Conservation (phyloP, 106 monocot genomes). For the Dendrobium chrysotoxum region DNA sequence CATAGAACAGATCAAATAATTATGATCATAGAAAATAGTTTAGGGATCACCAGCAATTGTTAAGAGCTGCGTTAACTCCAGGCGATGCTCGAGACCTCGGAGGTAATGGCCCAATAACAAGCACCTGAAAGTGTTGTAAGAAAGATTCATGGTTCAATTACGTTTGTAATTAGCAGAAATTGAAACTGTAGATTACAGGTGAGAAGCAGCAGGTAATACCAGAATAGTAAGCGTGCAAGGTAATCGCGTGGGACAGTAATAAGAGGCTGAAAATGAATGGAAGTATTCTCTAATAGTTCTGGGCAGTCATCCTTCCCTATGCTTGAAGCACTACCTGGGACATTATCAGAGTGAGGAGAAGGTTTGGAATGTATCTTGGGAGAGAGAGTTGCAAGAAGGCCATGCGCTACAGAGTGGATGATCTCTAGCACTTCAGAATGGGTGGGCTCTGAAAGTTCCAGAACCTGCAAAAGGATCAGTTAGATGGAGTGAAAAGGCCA, state of each 20-base stretch:
- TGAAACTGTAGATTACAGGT: background rate
- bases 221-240: constrained; percentile 81
- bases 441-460: constrained; percentile 73
- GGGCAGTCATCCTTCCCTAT: constrained; percentile 49
- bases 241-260: constrained; percentile 79
- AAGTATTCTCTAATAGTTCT: constrained; percentile 69
- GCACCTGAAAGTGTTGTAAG: constrained; percentile 54
- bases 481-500: background rate
- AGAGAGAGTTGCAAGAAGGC: constrained; percentile 81
- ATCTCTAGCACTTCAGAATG: constrained; percentile 58
- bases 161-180: background rate
- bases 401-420: constrained; percentile 74
- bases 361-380: constrained; percentile 73
- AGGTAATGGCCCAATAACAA: constrained; percentile 90
- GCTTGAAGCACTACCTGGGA: constrained; percentile 25
- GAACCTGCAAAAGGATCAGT: constrained; percentile 45
- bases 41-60: constrained; percentile 36
- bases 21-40: background rate
- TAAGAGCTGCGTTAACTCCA: constrained; percentile 73
- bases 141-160: background rate
- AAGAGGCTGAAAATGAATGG: constrained; percentile 67
- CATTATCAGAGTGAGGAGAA: constrained; percentile 39
- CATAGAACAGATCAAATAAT: background rate
- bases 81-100: constrained; percentile 73
- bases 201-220: constrained; percentile 25